Evolutionary conservation across 345 rosid genomes (phyloP).

Genomic region (Anastatica hierochuntica): DNA sequence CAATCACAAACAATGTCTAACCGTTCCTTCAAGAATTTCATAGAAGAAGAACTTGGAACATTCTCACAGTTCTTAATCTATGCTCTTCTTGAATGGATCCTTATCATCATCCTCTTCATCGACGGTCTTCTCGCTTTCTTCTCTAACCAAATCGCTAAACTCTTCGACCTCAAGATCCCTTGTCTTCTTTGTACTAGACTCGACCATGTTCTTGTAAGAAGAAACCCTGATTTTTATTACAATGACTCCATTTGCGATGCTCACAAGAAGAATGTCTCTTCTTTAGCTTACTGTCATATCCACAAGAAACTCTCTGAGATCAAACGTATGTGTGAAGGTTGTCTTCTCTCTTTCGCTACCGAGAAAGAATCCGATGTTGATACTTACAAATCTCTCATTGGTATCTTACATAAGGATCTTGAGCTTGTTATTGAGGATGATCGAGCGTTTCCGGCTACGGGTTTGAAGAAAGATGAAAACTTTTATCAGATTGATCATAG

Average conservation of each 20-base stretch:
- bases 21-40: conserved; percentile 49
- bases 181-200: conserved; percentile 87
- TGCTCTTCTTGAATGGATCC: conserved; percentile 73
- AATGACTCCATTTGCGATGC: conserved; percentile 69
- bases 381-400: conserved; percentile 71
- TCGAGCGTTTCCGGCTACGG: conserved; percentile 31
- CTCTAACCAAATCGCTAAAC: conserved; percentile 57
- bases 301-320: conserved; percentile 87
- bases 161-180: conserved; percentile 65
- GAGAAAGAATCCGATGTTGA: conserved; percentile 73
- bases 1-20: conserved; percentile 37
- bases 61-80: conserved; percentile 53
- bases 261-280: conserved; percentile 76
- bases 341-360: conserved; percentile 90
- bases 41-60: conserved; percentile 66
- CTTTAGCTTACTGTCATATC: conserved; percentile 74
- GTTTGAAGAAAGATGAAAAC: conserved; percentile 32
- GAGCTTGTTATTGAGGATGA: conserved; percentile 65
- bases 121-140: conserved; percentile 69
- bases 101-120: conserved; percentile 60
- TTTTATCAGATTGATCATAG: conserved; percentile 8
- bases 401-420: conserved; percentile 71
- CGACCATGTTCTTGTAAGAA: conserved; percentile 50
- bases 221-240: conserved; percentile 57
- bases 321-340: conserved; percentile 76